Evolutionary conservation across 176 grass and related monocot genomes (phyloP), one percentile per base, ranked within the genome.

Genomic region (Leersia perrieri): DNA sequence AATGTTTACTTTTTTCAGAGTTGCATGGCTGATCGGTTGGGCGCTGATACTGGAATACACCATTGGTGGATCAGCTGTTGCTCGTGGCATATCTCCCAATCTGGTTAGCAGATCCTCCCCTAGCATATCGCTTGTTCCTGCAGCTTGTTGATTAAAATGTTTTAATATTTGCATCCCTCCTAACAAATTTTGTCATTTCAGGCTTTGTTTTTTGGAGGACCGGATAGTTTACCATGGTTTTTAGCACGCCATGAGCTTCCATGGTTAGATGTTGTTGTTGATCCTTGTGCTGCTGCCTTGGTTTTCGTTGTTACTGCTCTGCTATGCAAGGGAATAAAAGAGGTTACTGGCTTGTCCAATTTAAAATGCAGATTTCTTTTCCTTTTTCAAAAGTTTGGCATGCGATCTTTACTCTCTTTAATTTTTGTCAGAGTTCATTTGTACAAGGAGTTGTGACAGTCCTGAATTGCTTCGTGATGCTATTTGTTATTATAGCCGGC

Each of bases 21-120:
- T 92, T 83, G 93, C 93, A 60, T 95, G 93, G 93, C 60, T 95
- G 74, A 90, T 95, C 65, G 93, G 93, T 51, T 95, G 93, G 93
- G 90, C 93, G 55, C 34, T 95, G 44, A 86, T 95, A 77, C 74
- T 95, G 55, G 93, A 95, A 30, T 95, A 95, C 74, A 95, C 93
- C 1, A 90, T 95, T 44, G 93, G 93, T 10, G 93, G 90, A 9
- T 87, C 93, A 80, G 89, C 93, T 70, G 93, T 95, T 82, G 93
- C 90, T n/a, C 89, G 93, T 45, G 90, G 93, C 68, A 92, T 95
- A 58, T 90, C 93, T 40, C 93, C 93, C 32, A 92, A 95, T 55
- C 58, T 95, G 28, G 93, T 90, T 45, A 86, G 68, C 36, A 1
- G 63, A 12, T 76, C n/a, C n/a, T 81, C 36, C n/a, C 64, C 55